Base-by-base conservation (phyloP, 2,329 filamentous ascomycete genomes). In the Colletotrichum spinosum region DNA sequence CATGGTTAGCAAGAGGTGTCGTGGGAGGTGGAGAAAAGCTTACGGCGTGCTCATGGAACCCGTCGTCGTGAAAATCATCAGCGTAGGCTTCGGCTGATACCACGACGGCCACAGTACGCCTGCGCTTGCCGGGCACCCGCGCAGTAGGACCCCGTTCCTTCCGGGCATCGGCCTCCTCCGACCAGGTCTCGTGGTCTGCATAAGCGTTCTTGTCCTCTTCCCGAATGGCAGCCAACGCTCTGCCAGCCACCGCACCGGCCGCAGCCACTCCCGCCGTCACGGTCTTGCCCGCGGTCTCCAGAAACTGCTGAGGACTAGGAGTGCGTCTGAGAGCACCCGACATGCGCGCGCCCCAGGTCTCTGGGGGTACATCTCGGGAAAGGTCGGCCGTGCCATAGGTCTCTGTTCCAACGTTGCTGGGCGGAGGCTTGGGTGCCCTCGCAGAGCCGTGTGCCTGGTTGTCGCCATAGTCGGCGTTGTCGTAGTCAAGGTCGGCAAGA, bases 161-260 rank as follows among this genome's bases (percentile, higher is more conserved):
- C 73, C 91, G 88, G 53, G 91, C 86, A 71, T 92, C 90, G 25
- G 91, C 92, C 79, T 97, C 94, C 77, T 97, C 94, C 12, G 91
- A 94, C 95, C 95, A 97, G 56, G 93, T 89, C 75, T 93, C 92
- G 78, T 96, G 93, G 76, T 97, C 95, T 69, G 89, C 90, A 76
- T 91, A 96, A 55, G 91, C 91, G 67, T 88, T 86, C 74, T 88
- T 90, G 74, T 94, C 92, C 74, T 97, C 94, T 75, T 97, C 92
- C 60, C 92, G 87, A 69, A 97, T 96, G 13, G 92, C 90, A 58
- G 90, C 90, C 70, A 97, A 82, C 34, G 93, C 94, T 67, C 91
- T 93, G 46, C 93, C 93, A 67, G 97, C 88, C 52, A 87, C 92
- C 15, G 92, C 92, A 12, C 94, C 92, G 0, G 93, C 93, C 9